phyloP scores from a whole-genome alignment of 164 flowering plant species.

The Warburgia ugandensis region DNA sequence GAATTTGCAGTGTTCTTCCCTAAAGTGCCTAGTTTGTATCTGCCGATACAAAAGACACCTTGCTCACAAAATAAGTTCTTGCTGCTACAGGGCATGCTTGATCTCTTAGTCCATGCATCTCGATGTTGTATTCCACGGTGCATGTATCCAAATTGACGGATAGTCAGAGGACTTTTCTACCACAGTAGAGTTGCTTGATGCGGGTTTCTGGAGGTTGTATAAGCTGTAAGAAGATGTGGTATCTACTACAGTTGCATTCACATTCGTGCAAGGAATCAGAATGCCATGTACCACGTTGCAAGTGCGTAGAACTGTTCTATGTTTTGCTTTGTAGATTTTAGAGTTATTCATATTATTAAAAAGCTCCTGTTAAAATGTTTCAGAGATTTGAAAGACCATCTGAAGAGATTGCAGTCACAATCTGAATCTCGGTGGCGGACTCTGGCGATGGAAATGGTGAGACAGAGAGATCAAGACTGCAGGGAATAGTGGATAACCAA shows the following conservation, averaged over 20 bases:
- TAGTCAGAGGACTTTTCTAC: slow-evolving; percentile 22
- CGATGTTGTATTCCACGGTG: slow-evolving; percentile 16
- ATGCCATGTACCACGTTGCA: slow-evolving; percentile 27
- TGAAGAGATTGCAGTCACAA: slow-evolving; percentile 18
- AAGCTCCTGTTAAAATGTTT: no score
- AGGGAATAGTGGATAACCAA: no score
- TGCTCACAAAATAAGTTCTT: neutral
- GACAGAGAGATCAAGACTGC: no score
- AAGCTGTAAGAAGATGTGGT: slow-evolving; percentile 24
- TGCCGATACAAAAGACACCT: no score
- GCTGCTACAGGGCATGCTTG: slow-evolving; percentile 23
- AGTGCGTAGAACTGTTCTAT: no score
- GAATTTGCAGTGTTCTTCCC: no score
- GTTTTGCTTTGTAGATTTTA: no score
- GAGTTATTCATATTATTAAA: no score
- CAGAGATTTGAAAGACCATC: slow-evolving; percentile 25
- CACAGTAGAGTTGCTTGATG: slow-evolving; percentile 18
- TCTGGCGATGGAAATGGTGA: slow-evolving; percentile 23
- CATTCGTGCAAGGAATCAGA: slow-evolving; percentile 19
- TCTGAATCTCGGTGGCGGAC: slow-evolving; percentile 20
- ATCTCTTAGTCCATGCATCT: slow-evolving; percentile 25
- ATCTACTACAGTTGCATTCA: slow-evolving; percentile 23
- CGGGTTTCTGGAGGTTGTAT: slow-evolving; percentile 21
- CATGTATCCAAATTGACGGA: slow-evolving; percentile 18
- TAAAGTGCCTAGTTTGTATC: no score